Evolutionary conservation across 2,329 filamentous ascomycete genomes (phyloP), one percentile per base, ranked within the genome.

Genomic region (Colletotrichum sp.): DNA sequence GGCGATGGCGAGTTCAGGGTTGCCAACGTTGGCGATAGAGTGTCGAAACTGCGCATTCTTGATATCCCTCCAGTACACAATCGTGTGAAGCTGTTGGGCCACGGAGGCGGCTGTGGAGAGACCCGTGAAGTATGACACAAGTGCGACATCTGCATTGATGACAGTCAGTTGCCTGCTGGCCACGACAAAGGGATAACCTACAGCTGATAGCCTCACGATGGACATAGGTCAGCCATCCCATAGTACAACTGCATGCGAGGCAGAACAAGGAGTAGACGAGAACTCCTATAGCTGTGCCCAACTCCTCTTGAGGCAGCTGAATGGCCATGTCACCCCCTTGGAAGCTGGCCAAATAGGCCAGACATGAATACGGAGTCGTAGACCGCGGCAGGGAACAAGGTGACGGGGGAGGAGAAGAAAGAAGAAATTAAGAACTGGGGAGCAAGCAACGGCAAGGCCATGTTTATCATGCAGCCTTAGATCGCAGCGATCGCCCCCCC

Each of bases 151-250:
- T 88, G 64, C 28, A 60, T n/a, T 9, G 10, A 60, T n/a, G 5
- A 30, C 7, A 12, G 39, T 80, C 34, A 79, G 76, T 34, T 9
- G 32, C 44, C 44, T 52, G 32, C 34, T 12, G 13, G 24, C 21
- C n/a, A 36, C n/a, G 15, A 18, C 34, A 16, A 4, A 6, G 10
- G 26, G 7, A 26, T 21, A 24, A 83, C 86, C 81, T 80, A 87
- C 86, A 88, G 77, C 86, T 87, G 71, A 79, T 81, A 44, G 82
- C 82, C 78, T 87, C 86, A 59, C 81, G 82, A 74, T 87, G 86
- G 13, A 79, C 80, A 81, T 82, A 87, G 5, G 84, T 82, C 26
- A 87, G 77, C 82, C 84, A 85, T 30, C 85, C 78, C 78, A 86
- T 80, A 44, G 85, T 68, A 36, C 78, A 69, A 69, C 82, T 83